Base-by-base conservation (phyloP, 805 yeast species). In the Saccharomyces paradoxus region DNA sequence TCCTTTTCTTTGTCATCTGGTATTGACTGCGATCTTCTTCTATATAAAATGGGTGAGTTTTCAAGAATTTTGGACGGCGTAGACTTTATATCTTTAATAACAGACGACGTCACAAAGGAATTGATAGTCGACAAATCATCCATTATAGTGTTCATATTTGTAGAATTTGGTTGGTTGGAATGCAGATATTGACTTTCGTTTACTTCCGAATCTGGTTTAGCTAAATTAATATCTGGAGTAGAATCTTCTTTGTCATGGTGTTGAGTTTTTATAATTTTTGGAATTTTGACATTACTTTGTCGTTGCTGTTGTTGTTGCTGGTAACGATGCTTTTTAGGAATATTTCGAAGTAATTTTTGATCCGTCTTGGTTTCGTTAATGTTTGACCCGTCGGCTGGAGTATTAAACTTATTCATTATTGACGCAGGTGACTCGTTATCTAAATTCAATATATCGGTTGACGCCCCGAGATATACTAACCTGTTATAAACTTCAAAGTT, bases 1-100 rank as follows among this genome's bases (percentile, higher is more conserved):
- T 2, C 22, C 4, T 37, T 37, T 21, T 37, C 44, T 21, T 37
- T 17, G 4, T 37, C 44, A 37, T 9, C 17, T 17, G 44, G 17
- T 37, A 22, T 7, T 37, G 44, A 37, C 24, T 37, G 44, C 17
- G 44, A 37, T n/a, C 87, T 84, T 64, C 86, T 78, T 28, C 56
- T 56, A 28, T 59, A 59, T 21, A 60, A 53, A 41, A 62, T 60
- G 8, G 69, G 69, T 0, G 69, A 65, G 22, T 57, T 58, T 41
- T 62, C 60, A 41, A 64, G 49, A 30, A 53, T 44, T 13, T 53
- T 58, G 14, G 56, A 48, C 22, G 60, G 56, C 1, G 58, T 37
- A 2, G 56, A 24, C 46, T 60, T 58, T 3, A 55, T 48, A 49
- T 58, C 60, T 49, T 62, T 61, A 14, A 64, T 44, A 9, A 59